phyloP scores from a whole-genome alignment of 1,284 basidiomycete species.

The Naganishia cerealis region DNA sequence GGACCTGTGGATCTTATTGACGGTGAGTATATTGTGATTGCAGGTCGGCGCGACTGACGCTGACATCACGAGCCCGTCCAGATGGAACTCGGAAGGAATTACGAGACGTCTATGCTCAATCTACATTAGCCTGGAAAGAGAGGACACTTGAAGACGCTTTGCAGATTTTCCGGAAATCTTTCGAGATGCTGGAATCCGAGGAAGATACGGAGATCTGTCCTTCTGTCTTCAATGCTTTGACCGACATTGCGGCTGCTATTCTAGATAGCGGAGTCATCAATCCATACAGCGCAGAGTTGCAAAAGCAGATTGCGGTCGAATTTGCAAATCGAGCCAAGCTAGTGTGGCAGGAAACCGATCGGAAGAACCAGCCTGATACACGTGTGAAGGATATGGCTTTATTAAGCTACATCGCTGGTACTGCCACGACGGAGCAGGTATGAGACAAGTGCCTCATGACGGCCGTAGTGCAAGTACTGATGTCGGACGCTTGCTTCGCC shows the following conservation, averaged over 20 bases:
- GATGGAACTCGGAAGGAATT: background rate
- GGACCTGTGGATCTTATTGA: slow-evolving; percentile 36
- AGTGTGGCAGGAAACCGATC: background rate
- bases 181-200: background rate
- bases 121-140: slow-evolving; percentile 17
- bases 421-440: slow-evolving; percentile 18
- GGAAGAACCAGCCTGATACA: background rate
- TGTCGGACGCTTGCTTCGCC: background rate
- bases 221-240: slow-evolving; percentile 10
- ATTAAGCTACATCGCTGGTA: slow-evolving; percentile 5
- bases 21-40: slow-evolving; percentile 1
- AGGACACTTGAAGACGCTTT: slow-evolving; percentile 24
- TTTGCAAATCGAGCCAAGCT: slow-evolving; percentile 16
- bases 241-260: slow-evolving; percentile 18
- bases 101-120: slow-evolving; percentile 32
- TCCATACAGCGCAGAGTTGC: slow-evolving; percentile 3
- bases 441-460: background rate
- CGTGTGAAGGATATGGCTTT: slow-evolving; percentile 2
- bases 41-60: background rate
- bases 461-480: background rate
- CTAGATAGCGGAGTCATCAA: slow-evolving; percentile 25
- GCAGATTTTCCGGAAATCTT: slow-evolving; percentile 17
- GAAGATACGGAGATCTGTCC: slow-evolving; percentile 4
- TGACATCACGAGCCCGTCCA: background rate
- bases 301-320: slow-evolving; percentile 19